Conservation (phyloP, 805 yeast genomes). For the Priceomyces fermenticarens region DNA sequence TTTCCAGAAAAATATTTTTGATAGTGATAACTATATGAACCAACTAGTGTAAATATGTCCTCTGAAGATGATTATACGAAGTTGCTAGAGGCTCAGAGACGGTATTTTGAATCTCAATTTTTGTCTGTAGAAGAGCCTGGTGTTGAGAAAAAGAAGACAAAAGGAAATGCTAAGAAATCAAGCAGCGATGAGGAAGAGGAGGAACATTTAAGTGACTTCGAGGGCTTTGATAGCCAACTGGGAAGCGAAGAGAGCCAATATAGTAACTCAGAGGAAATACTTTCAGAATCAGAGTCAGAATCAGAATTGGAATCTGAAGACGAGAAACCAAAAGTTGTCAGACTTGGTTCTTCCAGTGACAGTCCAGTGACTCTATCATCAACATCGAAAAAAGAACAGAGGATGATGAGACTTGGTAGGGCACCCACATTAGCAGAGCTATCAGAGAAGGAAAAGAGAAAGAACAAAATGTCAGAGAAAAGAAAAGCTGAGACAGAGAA, state of each 20-base stretch:
- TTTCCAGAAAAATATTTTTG: neutral
- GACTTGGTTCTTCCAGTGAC: conserved; percentile 29
- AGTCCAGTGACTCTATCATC: conserved; percentile 23
- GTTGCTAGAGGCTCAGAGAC: conserved; percentile 51
- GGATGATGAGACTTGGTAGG: conserved; percentile 57
- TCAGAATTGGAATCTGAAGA: conserved; percentile 6
- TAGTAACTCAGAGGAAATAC: conserved; percentile 6
- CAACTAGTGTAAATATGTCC: neutral
- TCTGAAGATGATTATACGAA: conserved; percentile 29
- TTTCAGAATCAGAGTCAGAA: conserved; percentile 10
- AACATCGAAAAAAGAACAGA: conserved; percentile 46
- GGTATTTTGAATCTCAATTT: conserved; percentile 62
- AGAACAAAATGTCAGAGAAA: conserved; percentile 27
- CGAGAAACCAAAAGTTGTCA: conserved; percentile 46
- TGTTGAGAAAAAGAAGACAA: conserved; percentile 23
- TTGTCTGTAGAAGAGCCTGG: conserved; percentile 53
- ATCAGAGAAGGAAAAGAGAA: conserved; percentile 21
- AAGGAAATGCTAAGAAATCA: conserved; percentile 9
- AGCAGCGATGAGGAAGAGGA: conserved; percentile 11
- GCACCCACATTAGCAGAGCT: conserved; percentile 46
- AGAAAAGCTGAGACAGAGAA: conserved; percentile 33
- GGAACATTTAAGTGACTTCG: conserved; percentile 14
- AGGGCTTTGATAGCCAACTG: conserved; percentile 7
- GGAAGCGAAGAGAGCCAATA: conserved; percentile 9
- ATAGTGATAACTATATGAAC: neutral